Percentiles rank a stretch among this genome's conserved stretches.
These are phyloP conservation scores for Neurospora sp. DNA, from an alignment of 2,329 filamentous ascomycete species.

Conservation along the genomic window DNA sequence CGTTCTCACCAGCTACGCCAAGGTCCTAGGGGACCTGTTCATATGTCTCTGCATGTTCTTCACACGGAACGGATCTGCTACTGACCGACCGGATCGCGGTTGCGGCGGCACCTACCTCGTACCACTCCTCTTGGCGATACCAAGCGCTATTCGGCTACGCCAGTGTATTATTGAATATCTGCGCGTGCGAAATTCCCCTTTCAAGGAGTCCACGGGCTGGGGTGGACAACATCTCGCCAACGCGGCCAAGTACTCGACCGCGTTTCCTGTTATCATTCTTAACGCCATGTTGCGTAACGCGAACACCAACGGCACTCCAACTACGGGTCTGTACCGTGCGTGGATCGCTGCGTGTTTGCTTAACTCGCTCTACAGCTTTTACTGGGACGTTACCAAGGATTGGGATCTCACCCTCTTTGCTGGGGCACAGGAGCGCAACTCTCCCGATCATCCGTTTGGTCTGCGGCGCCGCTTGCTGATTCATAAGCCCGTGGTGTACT, in stretches of 20 bases:
- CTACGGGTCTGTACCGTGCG: constrained; percentile 36
- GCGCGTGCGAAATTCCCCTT: constrained; percentile 53
- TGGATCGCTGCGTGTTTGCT: constrained; percentile 67
- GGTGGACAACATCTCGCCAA: constrained; percentile 86
- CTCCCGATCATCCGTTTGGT: constrained; percentile 62
- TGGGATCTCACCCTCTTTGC: constrained; percentile 89
- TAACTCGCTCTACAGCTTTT: constrained; percentile 93
- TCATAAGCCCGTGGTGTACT: constrained; percentile 65
- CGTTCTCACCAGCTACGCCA: constrained; percentile 88
- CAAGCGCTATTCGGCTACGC: constrained; percentile 75
- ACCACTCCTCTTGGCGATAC: constrained; percentile 73
- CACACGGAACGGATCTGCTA: constrained; percentile 58
- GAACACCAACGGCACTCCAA: constrained; percentile 18
- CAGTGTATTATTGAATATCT: constrained; percentile 87
- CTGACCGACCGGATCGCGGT: constrained; percentile 66
- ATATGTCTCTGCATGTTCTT: constrained; percentile 90
- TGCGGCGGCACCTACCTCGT: constrained; percentile 74
- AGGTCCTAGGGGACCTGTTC: constrained; percentile 82
- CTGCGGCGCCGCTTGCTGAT: constrained; percentile 68
- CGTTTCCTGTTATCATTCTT: constrained; percentile 83
- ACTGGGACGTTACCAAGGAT: constrained; percentile 94
- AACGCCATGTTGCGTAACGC: constrained; percentile 60
- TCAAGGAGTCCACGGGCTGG: constrained; percentile 52
- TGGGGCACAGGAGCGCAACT: constrained; percentile 41
- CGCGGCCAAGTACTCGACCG: constrained; percentile 86